Conservation (phyloP, 805 yeast genomes). For the Ogataea chonburiensis region DNA sequence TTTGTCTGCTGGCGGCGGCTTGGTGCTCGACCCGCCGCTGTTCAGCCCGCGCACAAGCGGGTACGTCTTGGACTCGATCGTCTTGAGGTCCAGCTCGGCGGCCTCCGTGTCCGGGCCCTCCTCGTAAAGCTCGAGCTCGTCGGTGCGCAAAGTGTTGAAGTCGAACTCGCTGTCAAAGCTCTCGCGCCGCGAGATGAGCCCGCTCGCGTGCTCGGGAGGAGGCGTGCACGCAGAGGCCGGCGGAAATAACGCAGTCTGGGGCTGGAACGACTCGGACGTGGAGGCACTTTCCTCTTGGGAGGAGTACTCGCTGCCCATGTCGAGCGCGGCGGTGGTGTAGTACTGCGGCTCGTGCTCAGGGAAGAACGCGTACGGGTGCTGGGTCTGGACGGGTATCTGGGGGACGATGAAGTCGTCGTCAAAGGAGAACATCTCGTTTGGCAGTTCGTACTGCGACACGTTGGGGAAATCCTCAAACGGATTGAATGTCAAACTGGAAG, state of each 20-base stretch:
- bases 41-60: slow-evolving; percentile 55
- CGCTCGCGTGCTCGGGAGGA: slow-evolving; percentile 19
- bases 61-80: slow-evolving; percentile 28
- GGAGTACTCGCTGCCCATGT: slow-evolving; percentile 17
- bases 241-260: slow-evolving; percentile 26
- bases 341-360: slow-evolving; percentile 15
- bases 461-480: slow-evolving; percentile 17
- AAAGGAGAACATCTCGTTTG: slow-evolving; percentile 12
- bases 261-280: slow-evolving; percentile 7
- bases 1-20: slow-evolving; percentile 47
- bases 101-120: slow-evolving; percentile 5
- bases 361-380: background rate
- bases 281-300: slow-evolving; percentile 17
- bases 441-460: slow-evolving; percentile 9
- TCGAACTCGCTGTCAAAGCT: slow-evolving; percentile 25
- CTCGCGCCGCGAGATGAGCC: slow-evolving; percentile 21
- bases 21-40: slow-evolving; percentile 56
- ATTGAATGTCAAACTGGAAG: slow-evolving; percentile 16
- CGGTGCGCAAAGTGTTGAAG: slow-evolving; percentile 14
- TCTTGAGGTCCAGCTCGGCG: slow-evolving; percentile 11
- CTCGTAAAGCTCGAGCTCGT: slow-evolving; percentile 4
- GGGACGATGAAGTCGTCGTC: slow-evolving; percentile 15
- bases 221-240: slow-evolving; percentile 35
- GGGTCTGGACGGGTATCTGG: slow-evolving; percentile 5
- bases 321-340: slow-evolving; percentile 9